Evolutionary conservation across 2,329 filamentous ascomycete species (phyloP), one percentile per base, ranked within the genome.

Genomic region (Ramularia collo-cygni): DNA sequence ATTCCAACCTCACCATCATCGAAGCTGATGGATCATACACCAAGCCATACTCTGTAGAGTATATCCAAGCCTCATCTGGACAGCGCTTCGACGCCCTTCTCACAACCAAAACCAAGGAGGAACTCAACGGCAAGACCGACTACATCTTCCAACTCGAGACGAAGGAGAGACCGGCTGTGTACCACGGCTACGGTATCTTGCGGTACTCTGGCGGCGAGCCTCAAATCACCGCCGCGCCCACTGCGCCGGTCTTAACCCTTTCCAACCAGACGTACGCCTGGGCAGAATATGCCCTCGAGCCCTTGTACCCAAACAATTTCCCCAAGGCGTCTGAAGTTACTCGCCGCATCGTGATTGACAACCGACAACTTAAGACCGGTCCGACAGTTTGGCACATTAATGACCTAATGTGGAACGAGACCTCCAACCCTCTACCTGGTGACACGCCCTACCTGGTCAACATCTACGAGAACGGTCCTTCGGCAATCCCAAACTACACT

Each of bases 71-170:
- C 4, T 69, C 66, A 6, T 61, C 66, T 4, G 79, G 79, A 0
- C 77, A 82, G 52, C 71, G 78, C n/a, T 81, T 75, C 54, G 75
- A 75, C 44, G 63, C 70, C 0, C 61, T 81, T 2, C 61, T 83
- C 21, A 65, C 61, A 9, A 67, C 76, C 1, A 81, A 79, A 50
- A 64, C 64, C 1, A 50, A 47, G 29, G 59, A 61, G 1, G 67
- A 77, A 46, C 57, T 77, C 2, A 45, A 54, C 3, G 49, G 56
- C 1, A 57, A 65, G 47, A 61, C 61, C 2, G 54, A 67, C 41
- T 63, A 66, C 52, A 57, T 63, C 47, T 62, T 76, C 39, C 61
- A 74, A 48, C 64, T 68, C 40, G 69, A 74, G 43, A 75, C 67
- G 8, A 67, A 68, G 12, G 71, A 75, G 27, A 66, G 74, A 0